Conservation (phyloP, 768 basidiomycete genomes). For the Rhizopogon vulgaris region DNA sequence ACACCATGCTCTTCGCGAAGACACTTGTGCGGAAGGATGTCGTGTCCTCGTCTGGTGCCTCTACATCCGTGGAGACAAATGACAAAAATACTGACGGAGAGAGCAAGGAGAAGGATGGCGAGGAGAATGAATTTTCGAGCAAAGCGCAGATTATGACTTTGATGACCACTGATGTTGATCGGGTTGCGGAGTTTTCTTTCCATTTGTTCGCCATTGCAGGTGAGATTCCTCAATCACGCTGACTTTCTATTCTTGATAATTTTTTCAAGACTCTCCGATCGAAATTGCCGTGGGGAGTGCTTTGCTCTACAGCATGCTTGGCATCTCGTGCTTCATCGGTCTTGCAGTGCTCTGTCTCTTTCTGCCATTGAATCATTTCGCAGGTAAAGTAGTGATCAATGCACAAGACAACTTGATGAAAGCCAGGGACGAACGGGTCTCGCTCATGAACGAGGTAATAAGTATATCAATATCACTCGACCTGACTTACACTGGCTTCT, state of each 20-base stretch:
- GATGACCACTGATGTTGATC: constrained; percentile 92
- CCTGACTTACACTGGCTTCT: background rate
- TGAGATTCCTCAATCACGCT: constrained; percentile 21
- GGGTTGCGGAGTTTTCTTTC: constrained; percentile 81
- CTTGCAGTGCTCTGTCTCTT: constrained; percentile 69
- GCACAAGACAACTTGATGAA: constrained; percentile 90
- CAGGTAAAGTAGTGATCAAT: constrained; percentile 69
- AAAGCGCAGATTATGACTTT: constrained; percentile 88
- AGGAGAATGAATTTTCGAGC: constrained; percentile 56
- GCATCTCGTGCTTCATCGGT: constrained; percentile 73
- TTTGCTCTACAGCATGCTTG: constrained; percentile 75
- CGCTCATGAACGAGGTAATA: constrained; percentile 80
- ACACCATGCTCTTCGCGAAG: constrained; percentile 81
- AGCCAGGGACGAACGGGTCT: constrained; percentile 82
- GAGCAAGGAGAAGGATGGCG: constrained; percentile 12
- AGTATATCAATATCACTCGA: background rate
- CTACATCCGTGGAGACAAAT: constrained; percentile 19
- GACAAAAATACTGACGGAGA: constrained; percentile 8
- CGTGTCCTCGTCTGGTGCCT: constrained; percentile 49
- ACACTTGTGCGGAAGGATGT: constrained; percentile 82
- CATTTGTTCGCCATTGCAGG: constrained; percentile 72
- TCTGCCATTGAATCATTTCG: constrained; percentile 77
- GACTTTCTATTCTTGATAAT: background rate
- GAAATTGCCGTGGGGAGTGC: constrained; percentile 70
- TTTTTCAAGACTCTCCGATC: constrained; percentile 58